Conservation (phyloP, 2,329 filamentous ascomycete genomes). For the Apiospora sp. region DNA sequence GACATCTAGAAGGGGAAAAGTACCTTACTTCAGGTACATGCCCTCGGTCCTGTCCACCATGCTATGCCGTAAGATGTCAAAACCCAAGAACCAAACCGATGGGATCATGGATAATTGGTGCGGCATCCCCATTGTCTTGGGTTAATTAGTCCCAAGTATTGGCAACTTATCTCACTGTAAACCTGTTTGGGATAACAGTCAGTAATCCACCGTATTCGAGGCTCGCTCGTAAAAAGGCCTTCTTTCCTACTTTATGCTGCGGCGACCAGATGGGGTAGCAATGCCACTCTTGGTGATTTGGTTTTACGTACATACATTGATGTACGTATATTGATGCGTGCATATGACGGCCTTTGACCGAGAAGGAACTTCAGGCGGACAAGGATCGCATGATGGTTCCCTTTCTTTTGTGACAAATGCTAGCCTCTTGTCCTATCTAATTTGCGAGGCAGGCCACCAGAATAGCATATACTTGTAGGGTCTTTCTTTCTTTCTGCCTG, state of each 20-base stretch:
- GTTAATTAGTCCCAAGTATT: constrained; percentile 2
- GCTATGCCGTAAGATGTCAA: constrained; percentile 15
- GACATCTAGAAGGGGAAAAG: constrained; percentile 1
- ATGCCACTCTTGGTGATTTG: constrained; percentile 2
- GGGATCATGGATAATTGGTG: neutral
- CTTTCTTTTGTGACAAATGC: neutral
- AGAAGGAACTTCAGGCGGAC: neutral
- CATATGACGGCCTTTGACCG: neutral
- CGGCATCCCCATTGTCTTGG: neutral
- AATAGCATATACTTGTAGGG: constrained; percentile 8
- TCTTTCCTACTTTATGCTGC: neutral
- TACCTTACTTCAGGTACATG: constrained; percentile 1
- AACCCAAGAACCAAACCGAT: neutral
- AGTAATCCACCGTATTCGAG: too few species aligned
- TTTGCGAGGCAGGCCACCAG: neutral
- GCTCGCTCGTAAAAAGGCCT: neutral
- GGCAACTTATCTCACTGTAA: too few species aligned
- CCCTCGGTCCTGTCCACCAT: neutral
- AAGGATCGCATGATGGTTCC: neutral
- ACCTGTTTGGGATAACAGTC: too few species aligned
- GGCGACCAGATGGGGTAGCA: constrained; percentile 1
- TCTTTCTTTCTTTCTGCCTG: neutral
- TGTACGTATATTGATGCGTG: neutral
- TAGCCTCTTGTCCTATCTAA: neutral
- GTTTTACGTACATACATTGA: neutral